A percentile compares a stretch with the other conserved stretches of the same genome.
Conservation (phyloP, 257 asterid genomes). For the Craterostigma plantagineum region DNA sequence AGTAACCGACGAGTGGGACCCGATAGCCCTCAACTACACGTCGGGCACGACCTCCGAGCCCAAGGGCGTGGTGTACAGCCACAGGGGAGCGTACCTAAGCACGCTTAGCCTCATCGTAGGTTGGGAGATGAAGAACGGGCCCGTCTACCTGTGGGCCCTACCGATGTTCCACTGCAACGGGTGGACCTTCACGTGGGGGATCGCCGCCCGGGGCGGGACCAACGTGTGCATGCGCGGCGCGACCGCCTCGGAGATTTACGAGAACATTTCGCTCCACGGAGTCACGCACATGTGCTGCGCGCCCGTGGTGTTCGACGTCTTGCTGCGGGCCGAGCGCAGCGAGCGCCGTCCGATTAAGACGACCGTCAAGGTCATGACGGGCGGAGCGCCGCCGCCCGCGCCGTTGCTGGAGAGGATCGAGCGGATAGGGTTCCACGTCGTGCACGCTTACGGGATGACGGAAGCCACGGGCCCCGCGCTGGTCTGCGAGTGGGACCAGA, state of each 20-base stretch:
- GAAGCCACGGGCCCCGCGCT: constrained; percentile 90
- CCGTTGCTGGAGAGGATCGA: constrained; percentile 43
- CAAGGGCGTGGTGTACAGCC: no score
- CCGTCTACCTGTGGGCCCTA: no score
- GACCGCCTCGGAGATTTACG: constrained; percentile 45
- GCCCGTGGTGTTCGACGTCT: constrained; percentile 50
- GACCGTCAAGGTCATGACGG: constrained; percentile 43
- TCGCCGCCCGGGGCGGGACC: constrained; percentile 85
- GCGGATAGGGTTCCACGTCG: constrained; percentile 48
- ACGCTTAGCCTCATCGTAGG: constrained; percentile 49
- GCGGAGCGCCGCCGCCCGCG: constrained; percentile 84
- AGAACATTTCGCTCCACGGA: constrained; percentile 23
- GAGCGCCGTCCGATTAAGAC: constrained; percentile 19
- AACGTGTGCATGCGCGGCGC: constrained; percentile 71
- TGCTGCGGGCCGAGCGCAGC: constrained; percentile 38
- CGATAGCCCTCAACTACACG: constrained; percentile 65
- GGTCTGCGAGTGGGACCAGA: constrained; percentile 59
- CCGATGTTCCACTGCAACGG: constrained; percentile 98
- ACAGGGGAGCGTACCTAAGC: constrained; percentile 69
- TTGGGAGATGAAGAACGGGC: constrained; percentile 64
- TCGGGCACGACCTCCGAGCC: constrained; percentile 87
- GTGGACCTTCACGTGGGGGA: constrained; percentile 91
- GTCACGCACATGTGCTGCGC: constrained; percentile 96
- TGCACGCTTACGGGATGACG: constrained; percentile 75
- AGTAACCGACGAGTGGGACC: constrained; percentile 55